These are phyloP conservation scores for Candida alai DNA, from an alignment of 805 yeast genomes.

Conservation along the genomic window DNA sequence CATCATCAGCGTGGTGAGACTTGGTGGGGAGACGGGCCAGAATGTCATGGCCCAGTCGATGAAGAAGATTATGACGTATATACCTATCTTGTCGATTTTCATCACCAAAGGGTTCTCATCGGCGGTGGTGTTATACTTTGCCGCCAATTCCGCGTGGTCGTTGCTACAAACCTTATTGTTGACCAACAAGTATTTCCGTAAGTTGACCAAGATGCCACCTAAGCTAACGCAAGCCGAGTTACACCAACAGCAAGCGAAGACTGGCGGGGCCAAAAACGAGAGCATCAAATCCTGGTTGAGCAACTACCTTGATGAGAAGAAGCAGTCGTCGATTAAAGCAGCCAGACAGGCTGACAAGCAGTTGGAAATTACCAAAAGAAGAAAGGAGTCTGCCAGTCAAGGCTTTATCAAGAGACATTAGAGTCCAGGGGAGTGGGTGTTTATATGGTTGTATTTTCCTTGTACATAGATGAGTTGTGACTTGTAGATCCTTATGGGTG, in stretches of 20 bases:
- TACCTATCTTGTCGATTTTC: conserved; percentile 83
- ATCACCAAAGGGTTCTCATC: conserved; percentile 84
- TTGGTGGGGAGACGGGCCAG: conserved; percentile 92
- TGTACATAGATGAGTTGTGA: neutral
- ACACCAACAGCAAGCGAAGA: too few relatives aligned
- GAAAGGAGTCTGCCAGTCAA: conserved; percentile 24
- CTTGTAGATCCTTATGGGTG: neutral
- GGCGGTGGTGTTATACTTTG: conserved; percentile 81
- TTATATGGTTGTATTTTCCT: neutral
- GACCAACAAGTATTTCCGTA: conserved; percentile 57
- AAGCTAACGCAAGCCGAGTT: too few relatives aligned
- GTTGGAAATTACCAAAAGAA: conserved; percentile 34
- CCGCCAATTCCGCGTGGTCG: conserved; percentile 74
- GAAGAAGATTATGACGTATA: conserved; percentile 60
- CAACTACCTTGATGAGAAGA: conserved; percentile 27
- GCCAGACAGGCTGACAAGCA: conserved; percentile 33
- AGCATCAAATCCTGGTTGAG: conserved; percentile 37
- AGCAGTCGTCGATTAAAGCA: conserved; percentile 29
- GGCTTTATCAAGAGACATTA: conserved; percentile 41
- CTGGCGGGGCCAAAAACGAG: conserved; percentile 23
- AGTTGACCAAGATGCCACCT: conserved; percentile 53
- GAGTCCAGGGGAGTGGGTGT: neutral
- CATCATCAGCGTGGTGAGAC: conserved; percentile 68
- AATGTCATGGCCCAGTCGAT: conserved; percentile 53
- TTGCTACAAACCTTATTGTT: conserved; percentile 67